Conservation (phyloP, 805 yeast genomes). For the Schwanniomyces yamadae region DNA sequence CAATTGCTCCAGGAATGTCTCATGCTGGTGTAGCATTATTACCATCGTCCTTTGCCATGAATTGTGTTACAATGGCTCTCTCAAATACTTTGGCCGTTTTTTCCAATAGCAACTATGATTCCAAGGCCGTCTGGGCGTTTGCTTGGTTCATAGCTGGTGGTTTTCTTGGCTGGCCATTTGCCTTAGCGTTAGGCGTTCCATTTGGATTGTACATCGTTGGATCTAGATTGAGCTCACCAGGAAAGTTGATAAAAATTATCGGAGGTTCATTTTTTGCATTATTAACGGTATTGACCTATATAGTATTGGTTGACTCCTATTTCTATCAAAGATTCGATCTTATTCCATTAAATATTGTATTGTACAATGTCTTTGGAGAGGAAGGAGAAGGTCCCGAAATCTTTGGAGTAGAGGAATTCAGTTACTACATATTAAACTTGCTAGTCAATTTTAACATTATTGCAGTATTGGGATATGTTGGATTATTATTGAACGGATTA, state of each 20-base stretch:
- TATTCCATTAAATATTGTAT: slow-evolving; percentile 79
- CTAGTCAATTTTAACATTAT: slow-evolving; percentile 70
- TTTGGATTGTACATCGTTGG: slow-evolving; percentile 39
- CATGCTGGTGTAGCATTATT: slow-evolving; percentile 85
- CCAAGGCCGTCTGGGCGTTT: slow-evolving; percentile 24
- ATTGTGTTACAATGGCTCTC: slow-evolving; percentile 45
- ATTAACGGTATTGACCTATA: slow-evolving; percentile 16
- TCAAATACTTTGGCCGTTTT: slow-evolving; percentile 32
- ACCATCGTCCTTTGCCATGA: slow-evolving; percentile 75
- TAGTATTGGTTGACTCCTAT: slow-evolving; percentile 52
- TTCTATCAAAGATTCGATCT: slow-evolving; percentile 60
- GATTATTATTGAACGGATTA: slow-evolving; percentile 28
- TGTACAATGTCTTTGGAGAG: slow-evolving; percentile 73
- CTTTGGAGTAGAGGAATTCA: slow-evolving; percentile 81
- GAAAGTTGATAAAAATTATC: slow-evolving; percentile 3
- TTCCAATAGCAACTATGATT: slow-evolving; percentile 1
- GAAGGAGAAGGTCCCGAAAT: slow-evolving; percentile 83
- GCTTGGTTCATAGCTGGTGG: slow-evolving; percentile 63
- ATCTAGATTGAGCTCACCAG: slow-evolving; percentile 4
- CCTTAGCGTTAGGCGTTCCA: slow-evolving; percentile 63
- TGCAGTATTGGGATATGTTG: slow-evolving; percentile 41
- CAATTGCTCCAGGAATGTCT: slow-evolving; percentile 76
- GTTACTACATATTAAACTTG: slow-evolving; percentile 68
- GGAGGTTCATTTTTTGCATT: slow-evolving; percentile 9
- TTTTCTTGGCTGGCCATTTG: slow-evolving; percentile 89